Evolutionary conservation across 495 filamentous ascomycete species (phyloP), one percentile per base, ranked within the genome.

Genomic region (Penicillium verhagenii): DNA sequence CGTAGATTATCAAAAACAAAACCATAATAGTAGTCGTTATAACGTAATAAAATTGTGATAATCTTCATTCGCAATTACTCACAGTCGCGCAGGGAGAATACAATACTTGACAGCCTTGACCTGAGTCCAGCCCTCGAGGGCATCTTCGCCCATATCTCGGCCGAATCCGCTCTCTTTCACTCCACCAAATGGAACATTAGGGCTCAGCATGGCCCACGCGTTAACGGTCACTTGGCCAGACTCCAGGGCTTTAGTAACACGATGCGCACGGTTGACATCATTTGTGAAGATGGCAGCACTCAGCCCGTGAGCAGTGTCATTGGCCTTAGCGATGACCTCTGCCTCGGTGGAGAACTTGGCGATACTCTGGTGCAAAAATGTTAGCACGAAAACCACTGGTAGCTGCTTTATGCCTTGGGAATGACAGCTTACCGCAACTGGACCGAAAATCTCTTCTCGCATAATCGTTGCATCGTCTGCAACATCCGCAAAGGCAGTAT

Each of bases 291-390:
- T 67, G 0, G 91, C 89, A 23, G 83, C 83, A 26, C 89, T 90
- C 16, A 97, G 79, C 1, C 92, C 92, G 59, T 96, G 93, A 0
- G 83, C 87, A 1, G 88, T 90, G 66, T 90, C 82, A 63, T 96
- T 97, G 20, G 92, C 92, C 66, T 88, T 79, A 39, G 79, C 74
- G 21, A 96, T 73, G 0, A 89, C 93, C 53, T 97, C 90, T 31
- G 87, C 87, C 61, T 97, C 92, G 0, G 82, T 87, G 64, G 83
- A 83, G 75, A 96, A 96, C 9, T 63, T 63, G 29, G 64, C 55
- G 21, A 68, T 70, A 37, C 64, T 63, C 66, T 68, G 14, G 29
- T 24, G 14, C 1, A 21, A 7, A 3, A 26, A 23, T 40, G 18
- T 54, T 35, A 58, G 54, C 47, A 24, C 23, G 6, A 18, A 43